Base-by-base conservation (phyloP, 2,329 filamentous ascomycete species). In the Zymoseptoria crescenta region DNA sequence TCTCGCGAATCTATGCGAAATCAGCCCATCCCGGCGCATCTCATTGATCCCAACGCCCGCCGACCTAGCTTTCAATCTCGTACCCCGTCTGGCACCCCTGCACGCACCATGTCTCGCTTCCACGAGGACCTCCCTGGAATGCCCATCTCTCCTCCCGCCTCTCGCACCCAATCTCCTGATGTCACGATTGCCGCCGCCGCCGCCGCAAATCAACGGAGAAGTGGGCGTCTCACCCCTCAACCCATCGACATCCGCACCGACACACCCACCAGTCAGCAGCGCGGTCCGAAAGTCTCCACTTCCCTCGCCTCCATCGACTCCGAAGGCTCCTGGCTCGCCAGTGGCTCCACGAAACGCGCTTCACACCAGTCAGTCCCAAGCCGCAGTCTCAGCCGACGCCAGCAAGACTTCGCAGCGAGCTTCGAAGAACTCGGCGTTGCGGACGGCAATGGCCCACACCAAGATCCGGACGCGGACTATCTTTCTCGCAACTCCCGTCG, bases 291-390 rank as follows among this genome's bases (percentile, higher is more conserved):
- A 35, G 74, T 91, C 70, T 90, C 91, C 29, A 87, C 92, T 73
- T 97, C 93, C 0, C 80, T 97, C 19, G 94, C 91, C 1, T 96
- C 92, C 0, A 90, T 97, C 60, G 94, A 96, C 70, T 96, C 92
- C 0, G 94, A 99, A 76, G 94, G 84, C 4, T 96, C 92, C 0
- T 99, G 94, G 94, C 85, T 99, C 51, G 69, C 70, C 1, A 94
- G 91, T 3, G 91, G 93, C 16, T 79, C 81, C 62, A 73, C 79
- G 65, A 76, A 81, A 72, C 75, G 75, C 51, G 73, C 72, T 58
- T 81, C 77, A 63, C 75, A 70, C 69, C 75, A 70, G 65, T 76
- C 74, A 57, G 70, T 75, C 65, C 66, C 76, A 64, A 75, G 74
- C 54, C 81, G 79, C 64, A 81, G 79, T 8, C 70, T 73, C 35